These are phyloP conservation scores for Noccaea bulbosa DNA, from an alignment of 345 rosid genomes.

Conservation along the genomic window DNA sequence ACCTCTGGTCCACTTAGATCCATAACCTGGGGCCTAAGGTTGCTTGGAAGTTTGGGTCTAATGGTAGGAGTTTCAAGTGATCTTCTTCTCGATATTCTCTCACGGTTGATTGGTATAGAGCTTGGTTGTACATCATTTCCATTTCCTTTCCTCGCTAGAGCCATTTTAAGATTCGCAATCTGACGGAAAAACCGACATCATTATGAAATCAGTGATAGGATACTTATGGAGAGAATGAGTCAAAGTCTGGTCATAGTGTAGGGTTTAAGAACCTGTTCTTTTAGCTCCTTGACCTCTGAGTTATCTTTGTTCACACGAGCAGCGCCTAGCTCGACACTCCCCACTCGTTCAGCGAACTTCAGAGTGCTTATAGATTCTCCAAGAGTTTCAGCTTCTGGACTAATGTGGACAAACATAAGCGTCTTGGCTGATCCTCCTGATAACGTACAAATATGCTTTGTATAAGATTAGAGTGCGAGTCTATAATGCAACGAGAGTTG, in stretches of 20 bases:
- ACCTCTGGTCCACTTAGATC: conserved; percentile 73
- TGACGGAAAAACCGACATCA: conserved; percentile 34
- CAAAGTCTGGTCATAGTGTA: conserved; percentile 11
- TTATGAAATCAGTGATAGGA: not conserved
- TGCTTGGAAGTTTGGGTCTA: conserved; percentile 51
- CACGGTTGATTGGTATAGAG: conserved; percentile 53
- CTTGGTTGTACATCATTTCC: conserved; percentile 46
- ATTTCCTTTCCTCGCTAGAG: conserved; percentile 67
- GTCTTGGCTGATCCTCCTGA: conserved; percentile 98
- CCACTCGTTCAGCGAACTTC: conserved; percentile 96
- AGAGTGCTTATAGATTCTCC: conserved; percentile 92
- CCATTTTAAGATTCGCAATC: conserved; percentile 77
- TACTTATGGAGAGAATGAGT: conserved; percentile 1
- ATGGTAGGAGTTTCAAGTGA: conserved; percentile 54
- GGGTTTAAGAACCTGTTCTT: conserved; percentile 64
- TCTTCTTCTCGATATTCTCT: conserved; percentile 49
- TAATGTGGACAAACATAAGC: conserved; percentile 91
- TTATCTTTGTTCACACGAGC: conserved; percentile 85
- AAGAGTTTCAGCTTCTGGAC: conserved; percentile 83
- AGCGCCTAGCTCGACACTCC: conserved; percentile 92
- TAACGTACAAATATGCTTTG: conserved; percentile 24
- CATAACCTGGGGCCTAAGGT: conserved; percentile 53
- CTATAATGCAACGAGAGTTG: not conserved
- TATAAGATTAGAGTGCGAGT: conserved; percentile 4
- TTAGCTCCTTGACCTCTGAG: conserved; percentile 84